These are phyloP conservation scores for Zarea fungicola DNA, from an alignment of 2,329 filamentous ascomycete genomes.

Conservation along the genomic window DNA sequence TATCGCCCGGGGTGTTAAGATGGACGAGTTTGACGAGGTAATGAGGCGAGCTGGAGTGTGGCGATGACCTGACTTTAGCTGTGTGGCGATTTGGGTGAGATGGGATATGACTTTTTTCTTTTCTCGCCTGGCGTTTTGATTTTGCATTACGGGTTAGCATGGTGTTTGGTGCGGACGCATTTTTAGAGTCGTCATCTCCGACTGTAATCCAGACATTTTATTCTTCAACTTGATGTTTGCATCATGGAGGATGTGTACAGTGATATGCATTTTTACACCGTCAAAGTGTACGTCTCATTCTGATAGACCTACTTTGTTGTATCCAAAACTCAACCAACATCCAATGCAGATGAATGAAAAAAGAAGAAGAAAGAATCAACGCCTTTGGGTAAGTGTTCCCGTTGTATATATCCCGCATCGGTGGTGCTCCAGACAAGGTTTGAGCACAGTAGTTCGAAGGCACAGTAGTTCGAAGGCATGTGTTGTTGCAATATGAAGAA, in stretches of 20 bases:
- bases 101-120: background rate
- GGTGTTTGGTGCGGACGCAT: too few relatives aligned
- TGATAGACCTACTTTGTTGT: constrained; percentile 5
- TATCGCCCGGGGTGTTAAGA: constrained; percentile 62
- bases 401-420: constrained; percentile 17
- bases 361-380: constrained; percentile 8
- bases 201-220: background rate
- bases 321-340: background rate
- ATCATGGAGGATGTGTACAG: background rate
- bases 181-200: too few relatives aligned
- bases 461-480: too few relatives aligned
- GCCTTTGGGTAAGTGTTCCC: constrained; percentile 23
- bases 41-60: constrained; percentile 83
- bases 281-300: background rate
- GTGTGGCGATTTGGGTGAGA: background rate
- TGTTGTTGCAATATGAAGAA: constrained; percentile 10
- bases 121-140: background rate
- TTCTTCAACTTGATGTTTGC: background rate
- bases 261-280: background rate
- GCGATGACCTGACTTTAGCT: constrained; percentile 43
- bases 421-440: background rate
- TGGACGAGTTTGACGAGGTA: constrained; percentile 79
- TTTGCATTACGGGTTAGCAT: background rate
- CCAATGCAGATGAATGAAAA: background rate
- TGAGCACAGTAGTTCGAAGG: too few relatives aligned